These are phyloP conservation scores for Termitomyces sp. DNA, from an alignment of 768 basidiomycete genomes.

Conservation along the genomic window DNA sequence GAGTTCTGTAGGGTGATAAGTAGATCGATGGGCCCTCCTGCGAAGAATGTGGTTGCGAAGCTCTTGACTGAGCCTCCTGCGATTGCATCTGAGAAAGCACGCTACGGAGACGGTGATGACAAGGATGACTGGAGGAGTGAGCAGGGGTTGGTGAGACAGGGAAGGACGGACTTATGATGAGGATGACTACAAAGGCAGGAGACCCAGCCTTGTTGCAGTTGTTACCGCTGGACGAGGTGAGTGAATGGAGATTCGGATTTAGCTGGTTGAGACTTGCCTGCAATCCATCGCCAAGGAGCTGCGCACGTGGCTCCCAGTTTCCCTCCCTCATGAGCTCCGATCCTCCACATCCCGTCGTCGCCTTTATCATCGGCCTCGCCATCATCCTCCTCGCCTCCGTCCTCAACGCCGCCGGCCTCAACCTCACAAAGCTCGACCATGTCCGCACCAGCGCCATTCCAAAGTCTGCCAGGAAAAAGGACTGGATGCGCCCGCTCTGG, in stretches of 20 bases:
- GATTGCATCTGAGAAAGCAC: neutral
- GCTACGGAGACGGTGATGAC: neutral
- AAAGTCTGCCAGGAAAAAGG: constrained; percentile 66
- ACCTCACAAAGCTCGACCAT: constrained; percentile 93
- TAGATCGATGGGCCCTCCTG: neutral
- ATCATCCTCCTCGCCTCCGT: constrained; percentile 84
- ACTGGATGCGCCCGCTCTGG: constrained; percentile 88
- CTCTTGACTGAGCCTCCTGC: neutral
- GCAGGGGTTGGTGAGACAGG: too few species aligned
- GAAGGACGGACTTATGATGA: neutral
- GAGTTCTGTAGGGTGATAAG: neutral
- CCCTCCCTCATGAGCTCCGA: constrained; percentile 12
- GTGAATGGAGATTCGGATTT: neutral
- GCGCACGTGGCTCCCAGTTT: neutral
- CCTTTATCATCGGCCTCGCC: constrained; percentile 81
- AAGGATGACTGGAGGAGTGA: neutral
- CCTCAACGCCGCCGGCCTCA: constrained; percentile 91
- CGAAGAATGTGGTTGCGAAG: neutral
- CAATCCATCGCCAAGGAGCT: neutral
- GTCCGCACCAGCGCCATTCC: constrained; percentile 76
- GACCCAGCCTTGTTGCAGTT: neutral
- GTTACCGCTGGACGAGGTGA: neutral
- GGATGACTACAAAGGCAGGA: neutral
- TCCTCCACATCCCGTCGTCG: constrained; percentile 31
- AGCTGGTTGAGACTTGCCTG: neutral